These are phyloP conservation scores for Tricholomella constricta DNA, from an alignment of 768 basidiomycete species.

Conservation along the genomic window DNA sequence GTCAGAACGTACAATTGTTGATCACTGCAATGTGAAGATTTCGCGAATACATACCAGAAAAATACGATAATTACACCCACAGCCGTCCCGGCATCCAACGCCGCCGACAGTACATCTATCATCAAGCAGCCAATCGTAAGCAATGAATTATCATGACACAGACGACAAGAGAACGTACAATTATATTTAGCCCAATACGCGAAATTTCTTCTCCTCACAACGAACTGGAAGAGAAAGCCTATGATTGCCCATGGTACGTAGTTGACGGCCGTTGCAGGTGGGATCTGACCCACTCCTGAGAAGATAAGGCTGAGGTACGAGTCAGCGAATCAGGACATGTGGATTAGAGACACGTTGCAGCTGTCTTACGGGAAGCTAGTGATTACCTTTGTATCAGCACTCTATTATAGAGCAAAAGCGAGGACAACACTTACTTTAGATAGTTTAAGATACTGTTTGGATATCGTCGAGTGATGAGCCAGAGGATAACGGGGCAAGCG, in stretches of 20 bases:
- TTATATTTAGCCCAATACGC: conserved; percentile 80
- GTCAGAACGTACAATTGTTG: neutral
- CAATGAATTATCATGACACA: neutral
- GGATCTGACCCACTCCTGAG: conserved; percentile 67
- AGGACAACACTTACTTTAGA: conserved; percentile 53
- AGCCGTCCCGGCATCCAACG: conserved; percentile 73
- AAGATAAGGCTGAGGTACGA: conserved; percentile 56
- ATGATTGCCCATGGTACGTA: conserved; percentile 78
- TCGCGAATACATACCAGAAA: conserved; percentile 53
- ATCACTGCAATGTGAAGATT: neutral
- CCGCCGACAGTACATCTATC: conserved; percentile 72
- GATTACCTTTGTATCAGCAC: conserved; percentile 3
- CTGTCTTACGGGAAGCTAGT: conserved; percentile 49
- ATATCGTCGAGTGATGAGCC: conserved; percentile 61
- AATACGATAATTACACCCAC: conserved; percentile 67
- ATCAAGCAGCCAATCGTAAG: neutral
- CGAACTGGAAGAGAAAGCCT: conserved; percentile 76
- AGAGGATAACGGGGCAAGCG: conserved; percentile 61
- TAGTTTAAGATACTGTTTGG: conserved; percentile 67
- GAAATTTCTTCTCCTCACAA: conserved; percentile 67
- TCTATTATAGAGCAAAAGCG: neutral
- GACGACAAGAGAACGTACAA: conserved; percentile 42
- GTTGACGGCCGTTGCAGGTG: conserved; percentile 85
- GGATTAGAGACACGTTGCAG: neutral
- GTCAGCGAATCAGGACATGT: neutral